A percentile compares a stretch with the other conserved stretches of the same genome.
These are phyloP conservation scores for Saccharomycopsis crataegensis DNA, from an alignment of 1,139 yeast genomes.

Conservation along the genomic window DNA sequence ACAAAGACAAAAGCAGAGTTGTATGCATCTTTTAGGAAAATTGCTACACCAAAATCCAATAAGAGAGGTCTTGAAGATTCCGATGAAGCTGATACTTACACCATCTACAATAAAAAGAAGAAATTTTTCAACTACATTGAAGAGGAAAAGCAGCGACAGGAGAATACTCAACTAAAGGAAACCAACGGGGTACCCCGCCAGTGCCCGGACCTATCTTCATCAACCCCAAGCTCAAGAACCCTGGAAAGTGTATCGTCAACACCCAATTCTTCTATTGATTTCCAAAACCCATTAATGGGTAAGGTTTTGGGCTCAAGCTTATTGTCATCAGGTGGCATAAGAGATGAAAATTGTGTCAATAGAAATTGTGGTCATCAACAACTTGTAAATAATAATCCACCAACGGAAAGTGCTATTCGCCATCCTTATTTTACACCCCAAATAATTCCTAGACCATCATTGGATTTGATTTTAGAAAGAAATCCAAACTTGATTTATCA, in stretches of 20 bases:
- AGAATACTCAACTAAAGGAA: not conserved
- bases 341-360: constrained; percentile 9
- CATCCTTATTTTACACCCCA: constrained; percentile 3
- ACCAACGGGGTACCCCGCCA: not conserved
- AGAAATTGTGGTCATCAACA: not conserved
- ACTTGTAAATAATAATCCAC: no score
- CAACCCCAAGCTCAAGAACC: not conserved
- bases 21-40: constrained; percentile 1
- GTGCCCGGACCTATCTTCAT: not conserved
- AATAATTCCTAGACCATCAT: constrained; percentile 1
- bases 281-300: not conserved
- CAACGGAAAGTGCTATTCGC: not conserved
- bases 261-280: constrained; percentile 1
- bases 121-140: not conserved
- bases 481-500: constrained; percentile 2
- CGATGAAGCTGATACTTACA: constrained; percentile 4
- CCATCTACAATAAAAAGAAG: constrained; percentile 12
- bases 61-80: not conserved
- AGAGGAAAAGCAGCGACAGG: not conserved
- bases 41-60: not conserved
- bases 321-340: not conserved
- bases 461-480: not conserved
- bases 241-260: not conserved
- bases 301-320: not conserved
- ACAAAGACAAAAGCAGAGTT: constrained; percentile 1